Percentiles rank a stretch among this genome's conserved stretches.
Evolutionary conservation across 192 early-diverging fungal genomes (phyloP).

Genomic region (Entomortierella lignicola): DNA sequence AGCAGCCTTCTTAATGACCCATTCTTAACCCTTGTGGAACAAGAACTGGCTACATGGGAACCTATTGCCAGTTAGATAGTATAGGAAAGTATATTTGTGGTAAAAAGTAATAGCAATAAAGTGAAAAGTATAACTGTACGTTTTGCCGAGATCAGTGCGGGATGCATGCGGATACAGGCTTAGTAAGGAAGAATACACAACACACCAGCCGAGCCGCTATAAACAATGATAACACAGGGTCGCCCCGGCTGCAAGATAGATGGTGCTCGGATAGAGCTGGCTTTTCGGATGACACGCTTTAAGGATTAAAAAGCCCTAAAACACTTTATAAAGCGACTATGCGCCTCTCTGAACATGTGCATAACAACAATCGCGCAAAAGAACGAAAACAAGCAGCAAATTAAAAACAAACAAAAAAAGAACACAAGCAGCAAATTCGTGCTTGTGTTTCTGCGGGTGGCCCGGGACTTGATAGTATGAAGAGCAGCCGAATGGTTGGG

Average conservation of each 20-base stretch:
- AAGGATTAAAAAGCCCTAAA: background rate
- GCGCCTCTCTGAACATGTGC: background rate
- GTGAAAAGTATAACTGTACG: background rate
- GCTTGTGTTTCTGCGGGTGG: background rate
- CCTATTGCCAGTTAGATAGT: conserved; percentile 11
- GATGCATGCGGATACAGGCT: background rate
- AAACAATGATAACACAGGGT: background rate
- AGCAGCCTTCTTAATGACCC: conserved; percentile 32
- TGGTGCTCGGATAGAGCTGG: too few species aligned
- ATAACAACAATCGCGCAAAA: background rate
- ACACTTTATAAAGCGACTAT: conserved; percentile 10
- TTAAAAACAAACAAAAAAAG: background rate
- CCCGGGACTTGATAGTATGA: background rate
- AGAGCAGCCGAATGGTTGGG: background rate
- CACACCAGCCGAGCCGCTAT: background rate
- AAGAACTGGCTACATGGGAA: conserved; percentile 38
- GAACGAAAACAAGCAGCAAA: background rate
- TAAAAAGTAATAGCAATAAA: background rate
- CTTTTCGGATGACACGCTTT: background rate
- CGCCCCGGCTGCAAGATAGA: background rate
- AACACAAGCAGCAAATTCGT: background rate
- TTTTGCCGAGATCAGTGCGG: background rate
- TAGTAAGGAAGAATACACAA: background rate
- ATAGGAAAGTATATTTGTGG: background rate
- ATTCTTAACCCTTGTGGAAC: conserved; percentile 40